Base-by-base conservation (phyloP, 1,139 yeast genomes). In the Kazachstania sp. region DNA sequence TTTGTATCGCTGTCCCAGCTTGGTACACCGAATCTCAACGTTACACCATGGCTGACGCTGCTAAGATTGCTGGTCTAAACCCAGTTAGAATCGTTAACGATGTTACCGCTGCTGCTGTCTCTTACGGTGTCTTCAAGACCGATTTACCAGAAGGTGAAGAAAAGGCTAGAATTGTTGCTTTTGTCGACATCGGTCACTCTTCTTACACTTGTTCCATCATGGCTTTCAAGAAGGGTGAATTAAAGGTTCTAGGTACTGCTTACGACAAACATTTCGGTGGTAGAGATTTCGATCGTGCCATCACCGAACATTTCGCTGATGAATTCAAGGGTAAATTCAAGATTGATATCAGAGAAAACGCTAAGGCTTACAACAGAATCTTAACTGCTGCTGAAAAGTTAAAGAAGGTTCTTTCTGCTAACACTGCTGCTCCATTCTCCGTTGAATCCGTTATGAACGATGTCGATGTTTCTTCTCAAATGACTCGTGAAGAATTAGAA, bases 11-110 rank as follows among this genome's bases (percentile, higher is more conserved):
- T 48, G 98, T 92, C 47, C 99, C 99, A 62, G 86, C 81, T 42
- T 92, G 97, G 97, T 92, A 86, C 78, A 81, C 95, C 51, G 97
- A 92, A 71, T 81, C 77, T 65, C 97, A 92, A 75, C 88, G 98
- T 72, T 90, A 95, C 66, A 96, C 97, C 55, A 83, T 95, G 59
- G 78, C 88, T 53, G 98, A 94, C 68, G 97, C 98, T 51, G 92
- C 96, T 64, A 79, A 78, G 66, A 85, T 92, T 68, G 97, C 98
- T 53, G 96, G 96, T 54, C 79, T 92, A 67, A 92, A 92, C 81
- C 97, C 98, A 52, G 97, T 92, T 53, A 85, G 98, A 78, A 82
- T 92, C 58, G 95, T 92, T 62, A 92, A 92, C 69, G 98, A 92
- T 69, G 82, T 86, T 55, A 90, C 98, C 51, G 97, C 98, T 53